These are phyloP conservation scores for Malus sieversii DNA, from an alignment of 306 rosid genomes.

Conservation along the genomic window DNA sequence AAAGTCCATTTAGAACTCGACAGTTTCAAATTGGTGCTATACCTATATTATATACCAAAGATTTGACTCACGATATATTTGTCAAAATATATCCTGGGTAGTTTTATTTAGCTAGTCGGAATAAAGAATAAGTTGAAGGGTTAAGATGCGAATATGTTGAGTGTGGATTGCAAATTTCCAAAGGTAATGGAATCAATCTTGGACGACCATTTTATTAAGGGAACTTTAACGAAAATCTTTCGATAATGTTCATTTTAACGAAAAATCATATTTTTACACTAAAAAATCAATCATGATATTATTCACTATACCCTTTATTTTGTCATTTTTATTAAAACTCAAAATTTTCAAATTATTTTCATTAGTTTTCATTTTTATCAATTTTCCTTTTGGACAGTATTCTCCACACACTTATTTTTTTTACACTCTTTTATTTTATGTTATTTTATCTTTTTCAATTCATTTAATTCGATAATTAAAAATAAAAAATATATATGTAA, in stretches of 20 bases:
- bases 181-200: background rate
- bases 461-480: fast-evolving
- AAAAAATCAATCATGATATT: too few relatives aligned
- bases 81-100: background rate
- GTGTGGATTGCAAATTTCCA: background rate
- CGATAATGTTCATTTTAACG: too few relatives aligned
- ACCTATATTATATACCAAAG: background rate
- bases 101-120: background rate
- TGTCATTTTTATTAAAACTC: too few relatives aligned
- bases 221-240: too few relatives aligned
- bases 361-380: too few relatives aligned
- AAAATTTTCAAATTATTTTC: too few relatives aligned
- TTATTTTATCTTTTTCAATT: too few relatives aligned
- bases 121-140: background rate
- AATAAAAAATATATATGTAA: too few relatives aligned
- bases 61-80: background rate
- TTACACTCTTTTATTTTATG: too few relatives aligned
- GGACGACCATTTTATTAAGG: background rate
- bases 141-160: background rate
- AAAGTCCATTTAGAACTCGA: background rate
- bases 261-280: too few relatives aligned
- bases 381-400: background rate
- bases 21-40: background rate
- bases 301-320: too few relatives aligned
- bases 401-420: too few relatives aligned